phyloP scores from a whole-genome alignment of 345 rosid genomes.

The Arabis hirsuta region DNA sequence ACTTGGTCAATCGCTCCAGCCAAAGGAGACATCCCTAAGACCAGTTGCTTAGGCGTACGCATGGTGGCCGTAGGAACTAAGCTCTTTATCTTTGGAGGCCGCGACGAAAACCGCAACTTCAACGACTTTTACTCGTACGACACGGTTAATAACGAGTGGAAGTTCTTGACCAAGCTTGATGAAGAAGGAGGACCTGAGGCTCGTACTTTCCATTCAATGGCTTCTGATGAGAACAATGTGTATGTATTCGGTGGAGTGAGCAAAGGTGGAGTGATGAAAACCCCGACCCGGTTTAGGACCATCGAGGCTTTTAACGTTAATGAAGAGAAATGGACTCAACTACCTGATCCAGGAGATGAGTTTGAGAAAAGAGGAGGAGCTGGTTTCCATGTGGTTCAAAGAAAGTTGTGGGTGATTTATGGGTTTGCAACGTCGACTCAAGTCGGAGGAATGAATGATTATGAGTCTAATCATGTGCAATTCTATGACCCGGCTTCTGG shows the following conservation, averaged over 20 bases:
- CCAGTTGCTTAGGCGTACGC: neutral
- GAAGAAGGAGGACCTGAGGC: constrained; percentile 17
- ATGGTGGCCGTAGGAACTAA: constrained; percentile 14
- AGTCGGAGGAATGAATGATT: neutral
- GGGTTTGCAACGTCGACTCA: constrained; percentile 1
- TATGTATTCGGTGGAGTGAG: constrained; percentile 30
- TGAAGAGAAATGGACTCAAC: constrained; percentile 10
- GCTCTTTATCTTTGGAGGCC: constrained; percentile 28
- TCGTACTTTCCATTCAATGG: constrained; percentile 23
- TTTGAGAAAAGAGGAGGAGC: constrained; percentile 19
- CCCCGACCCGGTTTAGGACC: neutral
- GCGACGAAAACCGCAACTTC: neutral
- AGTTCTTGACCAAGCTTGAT: constrained; percentile 3
- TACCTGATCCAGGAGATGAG: constrained; percentile 11
- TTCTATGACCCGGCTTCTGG: neutral
- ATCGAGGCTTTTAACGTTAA: constrained; percentile 4
- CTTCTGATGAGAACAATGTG: constrained; percentile 12
- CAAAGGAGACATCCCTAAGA: neutral
- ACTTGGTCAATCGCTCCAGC: constrained; percentile 31
- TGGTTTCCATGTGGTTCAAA: constrained; percentile 1
- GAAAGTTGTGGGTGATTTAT: constrained; percentile 32
- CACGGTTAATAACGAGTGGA: constrained; percentile 31
- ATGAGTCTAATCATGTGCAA: constrained; percentile 1
- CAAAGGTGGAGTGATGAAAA: neutral
- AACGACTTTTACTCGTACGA: constrained; percentile 13